phyloP scores from a whole-genome alignment of 768 basidiomycete genomes.

The Boletus subcaerulescens region DNA sequence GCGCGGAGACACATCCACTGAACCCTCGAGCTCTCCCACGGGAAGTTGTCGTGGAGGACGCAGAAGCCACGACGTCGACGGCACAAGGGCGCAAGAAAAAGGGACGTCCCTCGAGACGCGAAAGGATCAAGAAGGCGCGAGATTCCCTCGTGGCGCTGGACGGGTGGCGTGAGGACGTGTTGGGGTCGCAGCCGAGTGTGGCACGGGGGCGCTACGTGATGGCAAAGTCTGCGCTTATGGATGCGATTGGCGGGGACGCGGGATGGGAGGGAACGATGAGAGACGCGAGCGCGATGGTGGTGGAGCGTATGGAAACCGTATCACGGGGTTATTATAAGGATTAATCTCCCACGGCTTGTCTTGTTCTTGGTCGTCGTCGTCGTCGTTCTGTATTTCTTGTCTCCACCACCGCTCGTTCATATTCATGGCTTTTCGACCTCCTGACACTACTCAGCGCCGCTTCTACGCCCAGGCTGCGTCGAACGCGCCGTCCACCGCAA shows the following conservation, averaged over 20 bases:
- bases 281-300: constrained; percentile 44
- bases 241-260: constrained; percentile 31
- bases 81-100: constrained; percentile 44
- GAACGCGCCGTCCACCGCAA: constrained; percentile 50
- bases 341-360: not conserved
- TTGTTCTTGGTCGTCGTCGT: constrained; percentile 1
- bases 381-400: not conserved
- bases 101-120: constrained; percentile 63
- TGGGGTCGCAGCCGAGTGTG: constrained; percentile 24
- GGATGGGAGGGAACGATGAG: not conserved
- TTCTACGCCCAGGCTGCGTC: constrained; percentile 39
- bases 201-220: constrained; percentile 41
- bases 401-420: constrained; percentile 16
- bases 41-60: constrained; percentile 54
- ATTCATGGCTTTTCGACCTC: constrained; percentile 25
- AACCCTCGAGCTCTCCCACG: constrained; percentile 69
- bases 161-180: constrained; percentile 39
- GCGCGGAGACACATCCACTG: constrained; percentile 44
- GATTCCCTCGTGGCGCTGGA: constrained; percentile 48
- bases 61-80: constrained; percentile 1
- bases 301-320: constrained; percentile 46
- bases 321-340: not conserved
- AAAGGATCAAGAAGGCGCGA: constrained; percentile 54
- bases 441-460: constrained; percentile 38
- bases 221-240: constrained; percentile 42